Percentiles rank a stretch among this genome's conserved stretches.
Evolutionary conservation across 495 filamentous ascomycete genomes (phyloP).

Genomic region (Tuber calosporum): DNA sequence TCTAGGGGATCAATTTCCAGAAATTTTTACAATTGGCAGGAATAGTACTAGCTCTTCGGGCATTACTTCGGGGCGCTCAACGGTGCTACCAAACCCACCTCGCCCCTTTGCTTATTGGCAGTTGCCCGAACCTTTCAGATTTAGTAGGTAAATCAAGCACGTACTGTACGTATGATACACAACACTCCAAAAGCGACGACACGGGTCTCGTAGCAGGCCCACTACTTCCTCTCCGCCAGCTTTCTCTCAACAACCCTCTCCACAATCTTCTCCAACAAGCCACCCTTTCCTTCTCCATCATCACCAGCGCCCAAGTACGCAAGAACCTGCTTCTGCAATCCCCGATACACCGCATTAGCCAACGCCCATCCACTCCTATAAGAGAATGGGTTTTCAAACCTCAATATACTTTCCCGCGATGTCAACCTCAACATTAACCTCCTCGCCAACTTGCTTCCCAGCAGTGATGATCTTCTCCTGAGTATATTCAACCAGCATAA

Average conservation of each 20-base stretch:
- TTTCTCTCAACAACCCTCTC: constrained; percentile 67
- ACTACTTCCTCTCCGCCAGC: constrained; percentile 43
- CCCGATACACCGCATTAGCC: neutral
- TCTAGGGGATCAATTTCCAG: neutral
- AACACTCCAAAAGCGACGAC: neutral
- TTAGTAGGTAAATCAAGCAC: neutral
- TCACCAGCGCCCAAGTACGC: constrained; percentile 57
- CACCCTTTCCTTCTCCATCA: constrained; percentile 54
- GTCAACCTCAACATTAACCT: constrained; percentile 95
- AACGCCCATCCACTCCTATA: neutral
- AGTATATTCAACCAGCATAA: constrained; percentile 98
- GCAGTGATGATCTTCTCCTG: constrained; percentile 86
- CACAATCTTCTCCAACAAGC: constrained; percentile 72
- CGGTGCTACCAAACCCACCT: neutral
- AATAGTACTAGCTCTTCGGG: neutral
- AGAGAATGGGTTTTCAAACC: constrained; percentile 16
- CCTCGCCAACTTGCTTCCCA: constrained; percentile 70
- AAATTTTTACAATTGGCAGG: neutral
- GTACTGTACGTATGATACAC: neutral
- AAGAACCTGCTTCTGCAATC: constrained; percentile 66
- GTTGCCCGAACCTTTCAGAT: neutral
- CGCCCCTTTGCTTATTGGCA: neutral
- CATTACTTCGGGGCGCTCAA: neutral
- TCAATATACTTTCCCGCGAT: constrained; percentile 96
- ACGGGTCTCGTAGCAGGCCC: neutral